Percentiles rank a stretch among this genome's conserved stretches.
Conservation (phyloP, 495 filamentous ascomycete genomes). For the Hypoxylon subgilvum region DNA sequence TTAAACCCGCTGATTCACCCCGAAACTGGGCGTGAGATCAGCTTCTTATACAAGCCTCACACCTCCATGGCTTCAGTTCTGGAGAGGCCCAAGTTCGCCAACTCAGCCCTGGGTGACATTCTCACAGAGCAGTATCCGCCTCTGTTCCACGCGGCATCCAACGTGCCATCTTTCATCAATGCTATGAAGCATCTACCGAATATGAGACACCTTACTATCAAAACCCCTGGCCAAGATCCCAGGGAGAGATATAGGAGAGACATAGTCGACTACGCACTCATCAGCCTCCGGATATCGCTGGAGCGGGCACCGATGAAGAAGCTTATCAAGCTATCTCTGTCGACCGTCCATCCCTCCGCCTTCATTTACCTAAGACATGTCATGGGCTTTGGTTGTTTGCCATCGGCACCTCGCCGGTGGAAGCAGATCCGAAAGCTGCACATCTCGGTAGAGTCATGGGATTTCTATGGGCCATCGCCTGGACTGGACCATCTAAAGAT, state of each 20-base stretch:
- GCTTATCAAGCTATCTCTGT: slow-evolving; percentile 68
- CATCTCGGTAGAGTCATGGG: slow-evolving; percentile 70
- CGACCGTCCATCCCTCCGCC: slow-evolving; percentile 69
- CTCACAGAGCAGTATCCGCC: slow-evolving; percentile 81
- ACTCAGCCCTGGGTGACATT: slow-evolving; percentile 67
- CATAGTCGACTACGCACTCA: slow-evolving; percentile 81
- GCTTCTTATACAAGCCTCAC: slow-evolving; percentile 76
- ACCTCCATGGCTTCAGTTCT: slow-evolving; percentile 54
- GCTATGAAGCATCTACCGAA: slow-evolving; percentile 67
- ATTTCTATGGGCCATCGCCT: slow-evolving; percentile 58
- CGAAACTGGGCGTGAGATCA: slow-evolving; percentile 69
- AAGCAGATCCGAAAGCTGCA: slow-evolving; percentile 71
- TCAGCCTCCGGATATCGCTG: slow-evolving; percentile 76
- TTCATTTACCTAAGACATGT: slow-evolving; percentile 72
- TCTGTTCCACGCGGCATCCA: slow-evolving; percentile 83
- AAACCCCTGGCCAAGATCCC: slow-evolving; percentile 71
- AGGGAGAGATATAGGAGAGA: slow-evolving; percentile 71
- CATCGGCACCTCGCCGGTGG: slow-evolving; percentile 69
- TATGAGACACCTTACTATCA: slow-evolving; percentile 71
- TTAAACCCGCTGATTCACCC: slow-evolving; percentile 77
- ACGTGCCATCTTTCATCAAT: slow-evolving; percentile 76
- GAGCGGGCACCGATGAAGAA: slow-evolving; percentile 66
- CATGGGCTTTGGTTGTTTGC: slow-evolving; percentile 69
- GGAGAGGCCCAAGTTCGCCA: slow-evolving; percentile 67
- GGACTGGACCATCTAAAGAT: slow-evolving; percentile 75